These are phyloP conservation scores for Breynia disticha DNA, from an alignment of 441 rosid species.

Conservation along the genomic window DNA sequence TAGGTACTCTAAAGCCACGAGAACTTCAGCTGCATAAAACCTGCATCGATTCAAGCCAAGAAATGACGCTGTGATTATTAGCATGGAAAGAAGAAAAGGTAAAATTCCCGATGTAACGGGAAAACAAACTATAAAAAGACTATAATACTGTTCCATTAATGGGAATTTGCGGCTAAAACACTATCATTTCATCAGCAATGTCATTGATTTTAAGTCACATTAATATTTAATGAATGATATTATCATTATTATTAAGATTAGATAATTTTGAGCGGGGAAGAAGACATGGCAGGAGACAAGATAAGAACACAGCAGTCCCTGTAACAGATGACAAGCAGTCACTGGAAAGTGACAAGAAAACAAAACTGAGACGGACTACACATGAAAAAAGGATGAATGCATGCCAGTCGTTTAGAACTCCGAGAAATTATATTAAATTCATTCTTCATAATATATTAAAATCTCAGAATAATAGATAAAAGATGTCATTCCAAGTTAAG, in stretches of 20 bases:
- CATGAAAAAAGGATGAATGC: conserved; percentile 23
- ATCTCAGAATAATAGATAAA: no score
- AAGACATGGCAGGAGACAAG: no score
- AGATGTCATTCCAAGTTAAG: not conserved
- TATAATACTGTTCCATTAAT: conserved; percentile 14
- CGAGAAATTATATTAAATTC: not conserved
- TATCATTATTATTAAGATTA: no score
- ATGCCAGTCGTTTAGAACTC: conserved; percentile 6
- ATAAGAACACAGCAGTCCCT: no score
- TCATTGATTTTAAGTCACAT: not conserved
- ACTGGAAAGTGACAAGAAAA: conserved; percentile 18
- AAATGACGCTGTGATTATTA: conserved; percentile 10
- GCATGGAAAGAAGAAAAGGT: conserved; percentile 10
- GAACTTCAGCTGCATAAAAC: conserved; percentile 76
- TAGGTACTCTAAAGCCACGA: conserved; percentile 76
- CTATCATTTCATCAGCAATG: not conserved
- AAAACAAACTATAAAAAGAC: conserved; percentile 7
- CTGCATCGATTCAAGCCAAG: conserved; percentile 15
- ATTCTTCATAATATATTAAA: no score
- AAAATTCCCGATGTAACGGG: conserved; percentile 11
- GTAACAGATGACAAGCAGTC: not conserved
- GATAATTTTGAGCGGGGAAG: no score
- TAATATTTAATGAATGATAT: no score
- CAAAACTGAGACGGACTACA: conserved; percentile 30
- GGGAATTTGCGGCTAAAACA: conserved; percentile 29